A percentile compares a stretch with the other conserved stretches of the same genome.
These are phyloP conservation scores for Rozella allomycis DNA, from an alignment of 371 early-diverging fungal species.

Conservation along the genomic window DNA sequence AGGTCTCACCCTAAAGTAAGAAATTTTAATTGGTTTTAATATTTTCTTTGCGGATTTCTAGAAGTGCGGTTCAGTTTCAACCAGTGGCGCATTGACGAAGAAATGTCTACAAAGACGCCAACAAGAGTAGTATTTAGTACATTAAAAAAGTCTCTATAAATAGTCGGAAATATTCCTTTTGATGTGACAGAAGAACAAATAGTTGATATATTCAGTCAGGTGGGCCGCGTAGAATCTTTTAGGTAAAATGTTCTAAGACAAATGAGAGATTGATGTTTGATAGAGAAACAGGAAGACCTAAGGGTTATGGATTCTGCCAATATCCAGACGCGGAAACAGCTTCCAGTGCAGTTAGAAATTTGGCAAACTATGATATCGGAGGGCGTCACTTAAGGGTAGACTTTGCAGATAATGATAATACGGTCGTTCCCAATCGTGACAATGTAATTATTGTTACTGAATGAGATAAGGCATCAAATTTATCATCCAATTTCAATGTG, in stretches of 20 bases:
- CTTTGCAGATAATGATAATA: constrained; percentile 45
- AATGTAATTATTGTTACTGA: neutral
- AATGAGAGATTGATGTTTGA: constrained; percentile 49
- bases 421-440: constrained; percentile 9
- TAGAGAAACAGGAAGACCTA: constrained; percentile 62
- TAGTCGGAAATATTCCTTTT: constrained; percentile 8
- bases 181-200: constrained; percentile 74
- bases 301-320: constrained; percentile 55
- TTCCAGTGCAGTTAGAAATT: constrained; percentile 3
- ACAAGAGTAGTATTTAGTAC: too few relatives aligned
- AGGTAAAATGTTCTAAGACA: constrained; percentile 14
- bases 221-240: constrained; percentile 57
- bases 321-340: constrained; percentile 4
- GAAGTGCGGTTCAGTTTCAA: too few relatives aligned
- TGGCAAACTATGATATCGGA: constrained; percentile 57
- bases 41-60: too few relatives aligned
- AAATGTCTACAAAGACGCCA: too few relatives aligned
- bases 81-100: too few relatives aligned
- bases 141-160: too few relatives aligned
- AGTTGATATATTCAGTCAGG: constrained; percentile 65
- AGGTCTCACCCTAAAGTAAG: too few relatives aligned
- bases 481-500: constrained; percentile 1
- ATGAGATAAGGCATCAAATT: neutral
- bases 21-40: too few relatives aligned
- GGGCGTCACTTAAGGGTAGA: constrained; percentile 60